A percentile compares a stretch with the other conserved stretches of the same genome.
phyloP scores from a whole-genome alignment of 2,329 filamentous ascomycete species.

The Trichoderma endophyticum region DNA sequence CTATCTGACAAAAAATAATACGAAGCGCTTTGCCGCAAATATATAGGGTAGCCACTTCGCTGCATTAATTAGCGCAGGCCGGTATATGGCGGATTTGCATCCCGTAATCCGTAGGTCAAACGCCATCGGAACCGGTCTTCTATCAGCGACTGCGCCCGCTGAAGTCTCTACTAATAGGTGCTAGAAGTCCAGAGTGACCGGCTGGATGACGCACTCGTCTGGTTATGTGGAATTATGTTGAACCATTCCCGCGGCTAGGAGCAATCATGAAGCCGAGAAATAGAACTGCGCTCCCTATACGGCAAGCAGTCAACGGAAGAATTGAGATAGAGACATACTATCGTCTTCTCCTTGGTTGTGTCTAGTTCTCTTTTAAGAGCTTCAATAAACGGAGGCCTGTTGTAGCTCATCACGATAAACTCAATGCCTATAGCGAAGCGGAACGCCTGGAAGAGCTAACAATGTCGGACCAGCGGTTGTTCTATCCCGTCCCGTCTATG shows the following conservation, averaged over 20 bases:
- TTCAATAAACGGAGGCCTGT: not conserved
- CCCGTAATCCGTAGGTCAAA: not conserved
- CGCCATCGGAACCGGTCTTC: not conserved
- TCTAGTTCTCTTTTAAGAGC: not conserved
- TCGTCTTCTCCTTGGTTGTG: not conserved
- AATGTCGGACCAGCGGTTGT: not conserved
- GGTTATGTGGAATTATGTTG: not conserved
- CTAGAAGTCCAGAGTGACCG: not conserved
- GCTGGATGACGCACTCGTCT: not conserved
- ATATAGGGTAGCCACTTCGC: not conserved
- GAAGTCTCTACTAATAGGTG: not conserved
- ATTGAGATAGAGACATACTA: not conserved
- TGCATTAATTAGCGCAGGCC: not conserved
- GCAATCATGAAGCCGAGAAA: not conserved
- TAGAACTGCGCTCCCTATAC: not conserved
- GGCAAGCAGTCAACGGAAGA: not conserved
- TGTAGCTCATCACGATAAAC: not conserved
- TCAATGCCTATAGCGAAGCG: not conserved
- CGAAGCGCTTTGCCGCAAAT: slow-evolving; percentile 1
- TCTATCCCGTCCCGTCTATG: not conserved
- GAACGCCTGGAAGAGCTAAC: not conserved
- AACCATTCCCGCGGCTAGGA: not conserved
- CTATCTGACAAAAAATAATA: not conserved
- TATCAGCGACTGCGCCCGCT: slow-evolving; percentile 3
- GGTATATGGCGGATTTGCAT: not conserved